Evolutionary conservation across 257 asterid species (phyloP).

Genomic region (Thymus quinquecostatus): DNA sequence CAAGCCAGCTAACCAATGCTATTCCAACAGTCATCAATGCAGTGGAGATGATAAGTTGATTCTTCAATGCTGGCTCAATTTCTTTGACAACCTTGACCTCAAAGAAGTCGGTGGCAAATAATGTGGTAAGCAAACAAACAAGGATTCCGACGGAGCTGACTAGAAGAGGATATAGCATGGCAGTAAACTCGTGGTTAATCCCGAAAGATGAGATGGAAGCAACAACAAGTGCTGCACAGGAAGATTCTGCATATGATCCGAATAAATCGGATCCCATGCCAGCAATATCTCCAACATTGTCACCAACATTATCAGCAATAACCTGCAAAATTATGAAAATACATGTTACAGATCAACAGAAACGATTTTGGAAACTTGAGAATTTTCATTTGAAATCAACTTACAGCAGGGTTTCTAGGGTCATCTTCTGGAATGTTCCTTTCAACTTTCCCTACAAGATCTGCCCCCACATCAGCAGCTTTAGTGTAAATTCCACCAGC

Average conservation of each 20-base stretch:
- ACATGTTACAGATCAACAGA: not conserved
- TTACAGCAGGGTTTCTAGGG: conserved; percentile 59
- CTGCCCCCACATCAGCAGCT: conserved; percentile 66
- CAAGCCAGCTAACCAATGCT: conserved; percentile 49
- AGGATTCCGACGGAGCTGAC: conserved; percentile 57
- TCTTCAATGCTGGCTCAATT: conserved; percentile 61
- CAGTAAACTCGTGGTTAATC: conserved; percentile 49
- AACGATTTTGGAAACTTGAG: not conserved
- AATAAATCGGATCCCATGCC: conserved; percentile 70
- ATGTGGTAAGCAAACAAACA: conserved; percentile 56
- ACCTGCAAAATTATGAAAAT: conserved; percentile 44
- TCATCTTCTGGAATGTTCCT: conserved; percentile 54
- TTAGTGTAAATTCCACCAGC: conserved; percentile 60
- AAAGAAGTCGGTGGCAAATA: conserved; percentile 52
- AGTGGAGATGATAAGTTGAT: conserved; percentile 62
- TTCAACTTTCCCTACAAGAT: conserved; percentile 59
- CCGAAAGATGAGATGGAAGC: conserved; percentile 69
- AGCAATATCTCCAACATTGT: conserved; percentile 70
- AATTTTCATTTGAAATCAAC: not conserved
- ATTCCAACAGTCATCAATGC: conserved; percentile 54
- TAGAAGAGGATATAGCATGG: conserved; percentile 58
- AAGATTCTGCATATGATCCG: conserved; percentile 67
- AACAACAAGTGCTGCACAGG: conserved; percentile 65
- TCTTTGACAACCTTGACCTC: conserved; percentile 50
- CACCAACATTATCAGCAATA: conserved; percentile 72